Conservation (phyloP, 1,139 yeast genomes). For the Hemisphaericaspora subhashii region DNA sequence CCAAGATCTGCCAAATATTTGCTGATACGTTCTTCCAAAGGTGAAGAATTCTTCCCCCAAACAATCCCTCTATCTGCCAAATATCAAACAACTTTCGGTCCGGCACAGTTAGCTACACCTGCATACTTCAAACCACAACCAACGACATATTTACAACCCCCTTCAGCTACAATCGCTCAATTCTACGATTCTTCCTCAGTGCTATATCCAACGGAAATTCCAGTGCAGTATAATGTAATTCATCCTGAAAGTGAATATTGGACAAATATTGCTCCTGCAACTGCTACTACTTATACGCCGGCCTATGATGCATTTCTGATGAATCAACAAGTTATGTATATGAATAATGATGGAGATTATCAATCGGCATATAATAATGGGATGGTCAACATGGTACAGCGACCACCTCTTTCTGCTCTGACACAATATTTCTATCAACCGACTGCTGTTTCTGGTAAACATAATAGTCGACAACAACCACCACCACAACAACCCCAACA, state of each 20-base stretch:
- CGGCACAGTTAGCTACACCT: constrained; percentile 15
- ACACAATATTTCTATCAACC: neutral
- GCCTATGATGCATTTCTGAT: constrained; percentile 9
- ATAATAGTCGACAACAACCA: neutral
- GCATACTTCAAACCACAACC: constrained; percentile 13
- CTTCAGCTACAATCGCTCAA: constrained; percentile 14
- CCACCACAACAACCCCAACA: neutral
- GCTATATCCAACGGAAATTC: constrained; percentile 13
- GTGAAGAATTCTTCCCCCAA: constrained; percentile 23
- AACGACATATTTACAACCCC: constrained; percentile 6
- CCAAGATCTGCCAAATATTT: constrained; percentile 18
- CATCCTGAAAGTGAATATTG: constrained; percentile 24
- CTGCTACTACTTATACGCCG: constrained; percentile 8
- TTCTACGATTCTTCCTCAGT: constrained; percentile 13
- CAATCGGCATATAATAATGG: neutral
- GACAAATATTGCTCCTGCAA: constrained; percentile 15
- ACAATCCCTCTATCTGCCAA: constrained; percentile 20
- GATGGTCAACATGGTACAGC: neutral
- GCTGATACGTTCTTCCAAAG: constrained; percentile 14
- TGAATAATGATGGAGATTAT: constrained; percentile 4
- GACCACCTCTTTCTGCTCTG: constrained; percentile 1
- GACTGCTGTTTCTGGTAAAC: neutral
- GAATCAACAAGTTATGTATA: constrained; percentile 9
- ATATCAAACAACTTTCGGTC: constrained; percentile 15
- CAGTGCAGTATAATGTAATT: constrained; percentile 11